Evolutionary conservation across 257 asterid species (phyloP).

Genomic region (Scutellaria galericulata): DNA sequence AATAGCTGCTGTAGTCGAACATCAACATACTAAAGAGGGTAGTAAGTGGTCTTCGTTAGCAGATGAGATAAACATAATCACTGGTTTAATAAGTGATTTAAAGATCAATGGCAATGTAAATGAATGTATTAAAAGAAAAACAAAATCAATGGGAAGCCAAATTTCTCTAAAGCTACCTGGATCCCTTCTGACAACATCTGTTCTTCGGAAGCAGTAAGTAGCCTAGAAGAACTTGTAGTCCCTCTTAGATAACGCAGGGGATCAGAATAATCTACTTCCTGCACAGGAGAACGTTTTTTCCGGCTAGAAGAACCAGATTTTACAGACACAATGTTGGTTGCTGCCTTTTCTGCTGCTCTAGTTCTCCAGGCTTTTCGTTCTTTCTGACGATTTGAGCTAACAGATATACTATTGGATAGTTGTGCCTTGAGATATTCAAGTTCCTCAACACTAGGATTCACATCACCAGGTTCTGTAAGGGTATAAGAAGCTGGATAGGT

Average conservation of each 20-base stretch:
- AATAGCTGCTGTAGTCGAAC: no score
- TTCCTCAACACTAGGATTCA: constrained; percentile 74
- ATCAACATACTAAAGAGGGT: no score
- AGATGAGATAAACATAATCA: neutral
- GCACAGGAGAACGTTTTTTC: constrained; percentile 69
- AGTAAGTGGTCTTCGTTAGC: no score
- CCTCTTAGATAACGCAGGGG: constrained; percentile 87
- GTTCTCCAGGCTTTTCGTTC: constrained; percentile 80
- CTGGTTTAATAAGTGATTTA: neutral
- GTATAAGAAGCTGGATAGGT: constrained; percentile 37
- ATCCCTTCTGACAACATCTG: constrained; percentile 77
- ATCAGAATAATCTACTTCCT: constrained; percentile 77
- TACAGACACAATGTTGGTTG: constrained; percentile 67
- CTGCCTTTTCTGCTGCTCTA: constrained; percentile 77
- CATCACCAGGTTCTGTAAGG: constrained; percentile 50
- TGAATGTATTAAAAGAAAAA: constrained; percentile 12
- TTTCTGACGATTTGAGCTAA: constrained; percentile 77
- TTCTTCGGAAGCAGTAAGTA: constrained; percentile 87
- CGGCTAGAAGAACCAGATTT: constrained; percentile 72
- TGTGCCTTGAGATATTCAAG: constrained; percentile 66
- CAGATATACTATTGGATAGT: constrained; percentile 59
- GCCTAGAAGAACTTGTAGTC: constrained; percentile 68
- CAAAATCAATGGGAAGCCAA: constrained; percentile 6
- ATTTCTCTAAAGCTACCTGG: constrained; percentile 56
- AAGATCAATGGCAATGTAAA: constrained; percentile 6